Base-by-base conservation (phyloP, 1,284 basidiomycete species). In the Tausonia pullulans region DNA sequence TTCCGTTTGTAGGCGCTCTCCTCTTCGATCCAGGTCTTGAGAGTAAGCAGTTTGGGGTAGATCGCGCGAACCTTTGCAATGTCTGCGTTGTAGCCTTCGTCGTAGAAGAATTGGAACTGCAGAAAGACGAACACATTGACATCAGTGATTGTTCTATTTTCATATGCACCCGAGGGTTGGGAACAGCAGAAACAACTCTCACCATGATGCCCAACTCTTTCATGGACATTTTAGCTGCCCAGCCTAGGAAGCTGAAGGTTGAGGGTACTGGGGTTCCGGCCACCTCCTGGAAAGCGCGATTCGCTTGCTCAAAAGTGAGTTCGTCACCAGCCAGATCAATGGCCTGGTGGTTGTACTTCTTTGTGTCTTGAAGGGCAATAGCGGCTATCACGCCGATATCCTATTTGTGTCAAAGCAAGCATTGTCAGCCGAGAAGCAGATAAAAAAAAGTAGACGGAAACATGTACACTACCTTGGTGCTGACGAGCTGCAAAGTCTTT, bases 361-460 rank as follows among this genome's bases (percentile, higher is more conserved):
- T 40, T 11, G 53, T 60, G 39, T 60, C 44, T 41, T 62, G 50
- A 0, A 66, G 49, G 10, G 64, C 60, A 16, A 56, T 46, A 10
- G 61, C 60, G 40, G 64, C 64, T 43, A 66, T 41, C 2, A 41
- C 27, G 56, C 64, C 64, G 39, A 66, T 66, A 40, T 66, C 64
- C 49, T 51, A 16, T 27, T 27, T 27, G 52, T 3, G 3, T 6
- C 16, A 5, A 27, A 16, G 16, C 16, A 53, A 8, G 51, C 3
- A 5, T 5, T 9, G 3, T 8, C 53, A 5, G 14, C 39, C 1
- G 27, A 9, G 39, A 51, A 51, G 4, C 39, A 40, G 13, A 3
- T 1, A 14, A 5, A 41, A 13, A 27, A 10, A 10, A 8, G n/a
- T n/a, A n/a, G 16, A 14, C 51, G 51, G 9, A 53, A 53, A 39